Evolutionary conservation across 148 eudicot genomes (phyloP), one percentile per base, ranked within the genome.

Genomic region (Simmondsia chinensis): DNA sequence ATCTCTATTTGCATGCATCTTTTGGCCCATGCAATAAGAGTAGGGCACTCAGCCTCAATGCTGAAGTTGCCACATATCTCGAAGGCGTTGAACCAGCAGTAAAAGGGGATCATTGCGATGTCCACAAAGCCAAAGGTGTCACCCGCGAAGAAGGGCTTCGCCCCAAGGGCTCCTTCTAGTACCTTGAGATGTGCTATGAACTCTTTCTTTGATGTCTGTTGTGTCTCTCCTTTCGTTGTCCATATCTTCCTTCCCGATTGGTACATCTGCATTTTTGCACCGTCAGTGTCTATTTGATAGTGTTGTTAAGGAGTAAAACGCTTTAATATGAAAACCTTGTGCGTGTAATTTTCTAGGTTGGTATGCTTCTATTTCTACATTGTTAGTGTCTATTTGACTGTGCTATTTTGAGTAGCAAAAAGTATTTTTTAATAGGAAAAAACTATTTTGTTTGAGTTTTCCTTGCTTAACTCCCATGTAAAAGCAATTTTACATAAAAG

Each of bases 31-130:
- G 57, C 60, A 5, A 59, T 33, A 7, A 73, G 39, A 27, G 67
- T 63, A 0, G 78, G 78, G 31, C 78, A 68, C 60, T 59, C 73
- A 1, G 39, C 60, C 43, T 54, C 67, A 2, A 64, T 46, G 40
- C 52, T 73, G 18, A 73, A 42, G 33, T 54, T 42, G 0, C 53
- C 73, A 35, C 26, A 42, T 4, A 26, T 33, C 43, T 68, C 60
- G 4, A 50, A 67, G 33, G 58, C 49, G 6, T 56, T 20, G 41
- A 73, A 67, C 70, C 73, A 68, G 10, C 50, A 50, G 17, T 59
- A 59, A 50, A 55, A 68, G 15, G 70, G 38, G 23, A 63, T 16
- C 10, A 73, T 44, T 0, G 60, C 56, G 5, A 54, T 28, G 23
- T 69, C 69, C 22, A 69, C 57, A 7, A 27, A 38, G 14, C 69